Percentiles rank a stretch among this genome's conserved stretches.
phyloP scores from a whole-genome alignment of 1,139 yeast genomes.

The Lodderomyces jiufengensis region DNA sequence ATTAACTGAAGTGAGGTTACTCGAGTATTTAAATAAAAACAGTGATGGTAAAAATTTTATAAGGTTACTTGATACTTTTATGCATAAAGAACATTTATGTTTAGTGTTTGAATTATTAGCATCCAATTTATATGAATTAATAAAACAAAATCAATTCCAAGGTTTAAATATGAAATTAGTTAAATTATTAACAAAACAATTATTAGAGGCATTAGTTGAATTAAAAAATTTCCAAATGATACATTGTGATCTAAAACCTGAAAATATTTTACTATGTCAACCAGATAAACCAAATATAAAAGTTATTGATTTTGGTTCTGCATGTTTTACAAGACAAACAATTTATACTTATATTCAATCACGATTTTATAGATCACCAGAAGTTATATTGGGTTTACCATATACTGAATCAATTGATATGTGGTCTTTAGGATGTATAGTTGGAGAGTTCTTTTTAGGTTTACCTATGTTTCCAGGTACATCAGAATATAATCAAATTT shows the following conservation, averaged over 20 bases:
- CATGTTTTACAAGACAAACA: constrained; percentile 89
- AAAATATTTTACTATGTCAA: constrained; percentile 77
- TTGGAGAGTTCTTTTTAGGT: constrained; percentile 90
- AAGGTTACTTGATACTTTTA: constrained; percentile 78
- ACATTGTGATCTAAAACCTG: constrained; percentile 97
- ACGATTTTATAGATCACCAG: constrained; percentile 94
- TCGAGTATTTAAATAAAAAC: constrained; percentile 75
- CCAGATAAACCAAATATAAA: constrained; percentile 87
- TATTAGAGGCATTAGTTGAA: constrained; percentile 74
- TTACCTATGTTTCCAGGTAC: constrained; percentile 94
- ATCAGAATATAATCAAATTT: constrained; percentile 86
- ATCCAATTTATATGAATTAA: constrained; percentile 82
- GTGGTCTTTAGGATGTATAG: constrained; percentile 98
- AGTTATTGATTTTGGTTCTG: constrained; percentile 94
- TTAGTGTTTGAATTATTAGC: constrained; percentile 87
- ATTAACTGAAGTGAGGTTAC: constrained; percentile 80
- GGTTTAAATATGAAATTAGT: constrained; percentile 84
- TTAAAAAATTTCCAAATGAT: constrained; percentile 81
- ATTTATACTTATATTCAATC: constrained; percentile 93
- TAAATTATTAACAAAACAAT: constrained; percentile 71
- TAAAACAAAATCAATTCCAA: constrained; percentile 90
- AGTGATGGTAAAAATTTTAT: constrained; percentile 75
- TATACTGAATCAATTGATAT: constrained; percentile 91
- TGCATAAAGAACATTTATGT: constrained; percentile 91
- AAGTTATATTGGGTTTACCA: constrained; percentile 86